Evolutionary conservation across 2,329 filamentous ascomycete genomes (phyloP).

Genomic region (Pyrenochaeta sp.): DNA sequence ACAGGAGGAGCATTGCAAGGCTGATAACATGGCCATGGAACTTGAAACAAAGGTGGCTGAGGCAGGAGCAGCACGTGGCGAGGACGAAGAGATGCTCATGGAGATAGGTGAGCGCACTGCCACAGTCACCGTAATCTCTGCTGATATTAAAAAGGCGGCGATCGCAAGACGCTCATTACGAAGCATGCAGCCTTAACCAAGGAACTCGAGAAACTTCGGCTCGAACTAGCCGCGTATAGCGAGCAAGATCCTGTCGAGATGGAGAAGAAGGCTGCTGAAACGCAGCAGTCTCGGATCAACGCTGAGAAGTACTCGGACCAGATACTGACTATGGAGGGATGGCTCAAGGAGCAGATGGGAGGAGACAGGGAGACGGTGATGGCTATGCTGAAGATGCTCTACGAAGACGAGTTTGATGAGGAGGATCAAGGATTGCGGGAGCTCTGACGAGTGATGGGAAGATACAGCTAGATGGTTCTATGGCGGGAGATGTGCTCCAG

Average conservation of each 20-base stretch:
- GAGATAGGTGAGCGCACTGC: conserved; percentile 32
- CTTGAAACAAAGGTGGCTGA: conserved; percentile 52
- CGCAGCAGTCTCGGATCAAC: conserved; percentile 34
- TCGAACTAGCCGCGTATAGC: conserved; percentile 55
- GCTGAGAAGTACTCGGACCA: conserved; percentile 55
- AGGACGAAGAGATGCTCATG: conserved; percentile 50
- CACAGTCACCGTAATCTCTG: background rate
- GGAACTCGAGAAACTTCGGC: conserved; percentile 50
- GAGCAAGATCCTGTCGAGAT: conserved; percentile 57
- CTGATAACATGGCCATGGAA: conserved; percentile 44
- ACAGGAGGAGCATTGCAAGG: conserved; percentile 50
- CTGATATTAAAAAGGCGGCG: conserved; percentile 27
- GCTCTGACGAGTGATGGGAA: conserved; percentile 23
- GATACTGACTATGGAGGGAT: conserved; percentile 57
- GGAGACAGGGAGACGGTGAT: conserved; percentile 56
- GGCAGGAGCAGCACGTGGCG: conserved; percentile 48
- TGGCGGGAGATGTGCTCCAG: background rate
- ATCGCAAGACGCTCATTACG: conserved; percentile 50
- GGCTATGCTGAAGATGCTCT: conserved; percentile 56
- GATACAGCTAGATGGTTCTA: background rate
- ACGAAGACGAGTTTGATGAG: conserved; percentile 63
- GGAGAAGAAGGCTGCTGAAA: conserved; percentile 50
- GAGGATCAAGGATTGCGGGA: conserved; percentile 62
- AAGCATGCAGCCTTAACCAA: conserved; percentile 47
- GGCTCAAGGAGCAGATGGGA: conserved; percentile 46